A percentile compares a stretch with the other conserved stretches of the same genome.
Conservation (phyloP, 441 rosid genomes). For the Croton setiger region DNA sequence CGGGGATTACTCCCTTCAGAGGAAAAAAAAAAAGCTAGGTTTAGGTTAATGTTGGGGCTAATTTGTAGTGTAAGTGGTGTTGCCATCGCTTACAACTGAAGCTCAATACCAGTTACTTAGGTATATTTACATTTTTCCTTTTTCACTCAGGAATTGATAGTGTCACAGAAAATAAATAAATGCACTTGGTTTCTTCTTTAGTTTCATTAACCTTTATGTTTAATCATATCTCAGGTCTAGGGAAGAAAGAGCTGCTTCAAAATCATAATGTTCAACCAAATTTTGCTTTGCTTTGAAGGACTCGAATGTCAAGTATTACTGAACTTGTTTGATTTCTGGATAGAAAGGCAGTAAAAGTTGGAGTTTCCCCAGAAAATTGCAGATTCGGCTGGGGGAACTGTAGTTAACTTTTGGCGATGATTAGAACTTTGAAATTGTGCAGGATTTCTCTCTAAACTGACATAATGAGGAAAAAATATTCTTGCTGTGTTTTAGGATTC, state of each 20-base stretch:
- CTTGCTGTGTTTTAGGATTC: not conserved
- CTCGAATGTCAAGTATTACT: not conserved
- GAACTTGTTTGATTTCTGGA: not conserved
- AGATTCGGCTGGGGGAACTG: too few relatives aligned
- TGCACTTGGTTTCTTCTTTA: not conserved
- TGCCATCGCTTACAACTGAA: not conserved
- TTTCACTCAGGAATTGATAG: slow-evolving; percentile 1
- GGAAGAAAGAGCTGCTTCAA: not conserved
- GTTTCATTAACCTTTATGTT: too few relatives aligned
- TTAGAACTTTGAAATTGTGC: not conserved
- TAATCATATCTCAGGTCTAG: too few relatives aligned
- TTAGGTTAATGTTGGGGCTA: not conserved
- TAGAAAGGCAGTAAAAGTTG: too few relatives aligned
- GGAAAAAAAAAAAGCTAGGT: not conserved
- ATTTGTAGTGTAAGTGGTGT: slow-evolving; percentile 15
- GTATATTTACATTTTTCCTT: not conserved
- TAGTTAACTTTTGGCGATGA: too few relatives aligned
- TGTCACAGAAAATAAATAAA: not conserved
- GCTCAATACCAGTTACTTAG: slow-evolving; percentile 6
- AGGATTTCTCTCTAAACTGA: not conserved
- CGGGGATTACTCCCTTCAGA: not conserved
- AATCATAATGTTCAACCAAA: not conserved
- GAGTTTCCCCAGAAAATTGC: too few relatives aligned
- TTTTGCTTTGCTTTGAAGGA: not conserved
- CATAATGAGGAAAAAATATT: not conserved